Conservation (phyloP, 2,329 filamentous ascomycete genomes). For the Aureobasidium leucospermi region DNA sequence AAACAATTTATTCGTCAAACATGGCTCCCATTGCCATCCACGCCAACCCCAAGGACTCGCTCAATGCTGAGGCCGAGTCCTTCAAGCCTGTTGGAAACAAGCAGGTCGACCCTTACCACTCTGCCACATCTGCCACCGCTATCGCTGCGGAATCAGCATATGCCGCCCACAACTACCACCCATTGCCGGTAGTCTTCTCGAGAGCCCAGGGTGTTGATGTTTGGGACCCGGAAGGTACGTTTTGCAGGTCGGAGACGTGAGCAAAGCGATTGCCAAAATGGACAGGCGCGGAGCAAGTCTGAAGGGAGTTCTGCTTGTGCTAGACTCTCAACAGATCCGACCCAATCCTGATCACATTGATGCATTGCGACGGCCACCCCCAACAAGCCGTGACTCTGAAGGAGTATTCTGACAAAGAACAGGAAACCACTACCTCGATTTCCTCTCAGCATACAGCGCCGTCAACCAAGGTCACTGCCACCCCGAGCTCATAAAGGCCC, state of each 20-base stretch:
- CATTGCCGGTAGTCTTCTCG: constrained; percentile 87
- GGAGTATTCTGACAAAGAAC: neutral
- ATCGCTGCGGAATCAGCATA: constrained; percentile 74
- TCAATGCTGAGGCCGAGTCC: constrained; percentile 35
- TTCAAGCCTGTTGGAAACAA: constrained; percentile 32
- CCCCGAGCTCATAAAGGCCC: constrained; percentile 84
- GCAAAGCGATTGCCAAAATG: neutral
- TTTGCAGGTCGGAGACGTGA: neutral
- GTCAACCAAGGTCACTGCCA: constrained; percentile 99
- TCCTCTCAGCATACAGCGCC: constrained; percentile 94
- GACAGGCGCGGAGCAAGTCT: neutral
- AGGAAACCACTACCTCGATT: constrained; percentile 83
- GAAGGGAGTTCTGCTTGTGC: neutral
- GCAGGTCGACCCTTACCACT: constrained; percentile 52
- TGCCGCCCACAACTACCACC: constrained; percentile 98
- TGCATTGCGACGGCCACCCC: neutral
- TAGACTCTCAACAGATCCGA: neutral
- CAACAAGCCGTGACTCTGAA: no score
- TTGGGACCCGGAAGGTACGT: constrained; percentile 83
- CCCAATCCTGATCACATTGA: no score
- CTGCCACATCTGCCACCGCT: constrained; percentile 68
- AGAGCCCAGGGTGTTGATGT: constrained; percentile 78
- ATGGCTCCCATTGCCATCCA: constrained; percentile 32
- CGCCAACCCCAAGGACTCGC: constrained; percentile 20
- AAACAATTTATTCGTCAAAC: neutral